These are phyloP conservation scores for Tylopilus subfusipes DNA, from an alignment of 768 basidiomycete species.

Conservation along the genomic window DNA sequence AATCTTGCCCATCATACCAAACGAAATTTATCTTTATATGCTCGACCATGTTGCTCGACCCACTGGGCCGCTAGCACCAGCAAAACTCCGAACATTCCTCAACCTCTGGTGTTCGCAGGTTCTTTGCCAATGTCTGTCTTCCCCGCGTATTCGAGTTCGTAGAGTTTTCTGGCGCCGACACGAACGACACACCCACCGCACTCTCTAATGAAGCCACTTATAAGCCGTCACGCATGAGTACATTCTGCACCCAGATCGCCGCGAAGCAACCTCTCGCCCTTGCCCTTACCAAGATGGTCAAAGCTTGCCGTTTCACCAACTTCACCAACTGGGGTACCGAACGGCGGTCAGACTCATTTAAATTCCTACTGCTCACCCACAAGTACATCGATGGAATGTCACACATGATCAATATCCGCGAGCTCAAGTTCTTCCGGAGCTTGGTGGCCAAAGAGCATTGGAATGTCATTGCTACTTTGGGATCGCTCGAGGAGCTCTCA, in stretches of 20 bases:
- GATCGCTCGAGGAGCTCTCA: constrained; percentile 14
- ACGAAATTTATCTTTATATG: constrained; percentile 42
- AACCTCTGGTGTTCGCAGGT: constrained; percentile 41
- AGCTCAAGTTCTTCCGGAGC: constrained; percentile 7
- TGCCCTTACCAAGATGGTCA: constrained; percentile 31
- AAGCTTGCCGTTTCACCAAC: constrained; percentile 13
- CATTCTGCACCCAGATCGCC: constrained; percentile 29
- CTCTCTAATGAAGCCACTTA: not conserved
- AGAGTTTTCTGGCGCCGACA: constrained; percentile 13
- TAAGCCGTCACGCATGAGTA: not conserved
- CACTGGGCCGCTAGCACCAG: not conserved
- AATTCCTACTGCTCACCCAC: not conserved
- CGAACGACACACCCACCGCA: not conserved
- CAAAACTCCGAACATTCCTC: constrained; percentile 1
- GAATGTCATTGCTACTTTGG: constrained; percentile 7
- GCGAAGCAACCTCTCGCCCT: constrained; percentile 27
- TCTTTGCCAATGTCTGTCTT: constrained; percentile 38
- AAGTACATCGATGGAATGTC: constrained; percentile 5
- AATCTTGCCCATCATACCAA: constrained; percentile 34
- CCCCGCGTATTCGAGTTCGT: constrained; percentile 40
- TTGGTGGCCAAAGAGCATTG: constrained; percentile 16
- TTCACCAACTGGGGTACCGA: constrained; percentile 2
- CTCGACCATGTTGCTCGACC: constrained; percentile 32
- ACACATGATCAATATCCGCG: constrained; percentile 18
- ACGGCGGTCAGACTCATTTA: not conserved